Percentiles rank a stretch among this genome's conserved stretches.
Evolutionary conservation across 2,329 filamentous ascomycete species (phyloP).

Genomic region (Trichoderma sp.): DNA sequence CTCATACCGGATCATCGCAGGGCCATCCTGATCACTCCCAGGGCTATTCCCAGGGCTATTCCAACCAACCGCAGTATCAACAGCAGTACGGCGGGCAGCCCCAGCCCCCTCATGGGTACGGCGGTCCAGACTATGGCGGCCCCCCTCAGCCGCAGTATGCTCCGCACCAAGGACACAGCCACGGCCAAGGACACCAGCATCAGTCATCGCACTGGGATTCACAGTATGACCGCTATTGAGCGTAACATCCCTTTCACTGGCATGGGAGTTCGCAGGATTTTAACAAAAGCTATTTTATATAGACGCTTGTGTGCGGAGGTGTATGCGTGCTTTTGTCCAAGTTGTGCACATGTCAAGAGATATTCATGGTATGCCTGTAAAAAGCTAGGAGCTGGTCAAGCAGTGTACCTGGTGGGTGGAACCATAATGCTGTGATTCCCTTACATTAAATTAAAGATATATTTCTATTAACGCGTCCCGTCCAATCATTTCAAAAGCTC

Average conservation of each 20-base stretch:
- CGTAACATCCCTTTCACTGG: not conserved
- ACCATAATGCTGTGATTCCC: not conserved
- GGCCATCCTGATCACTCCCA: conserved; percentile 27
- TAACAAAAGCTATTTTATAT: not conserved
- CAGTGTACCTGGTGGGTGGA: too few relatives aligned
- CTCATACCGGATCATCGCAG: conserved; percentile 32
- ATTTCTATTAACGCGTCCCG: not conserved
- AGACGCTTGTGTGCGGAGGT: not conserved
- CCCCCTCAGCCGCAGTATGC: conserved; percentile 32
- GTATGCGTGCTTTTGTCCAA: not conserved
- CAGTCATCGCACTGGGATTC: conserved; percentile 39
- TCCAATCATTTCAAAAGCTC: too few relatives aligned
- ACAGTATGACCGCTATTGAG: conserved; percentile 44
- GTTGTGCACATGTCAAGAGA: not conserved
- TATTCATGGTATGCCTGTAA: not conserved
- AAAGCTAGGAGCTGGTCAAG: not conserved
- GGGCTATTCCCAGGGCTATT: conserved; percentile 24
- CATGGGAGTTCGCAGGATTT: not conserved
- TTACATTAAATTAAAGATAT: not conserved
- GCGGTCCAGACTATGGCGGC: conserved; percentile 29
- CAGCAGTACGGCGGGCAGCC: conserved; percentile 31
- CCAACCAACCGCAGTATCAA: conserved; percentile 30
- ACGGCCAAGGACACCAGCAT: conserved; percentile 28
- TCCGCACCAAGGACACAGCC: conserved; percentile 25
- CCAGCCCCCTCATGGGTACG: conserved; percentile 26